Evolutionary conservation across 2,329 filamentous ascomycete genomes (phyloP).

Genomic region (Penicillium sp.): DNA sequence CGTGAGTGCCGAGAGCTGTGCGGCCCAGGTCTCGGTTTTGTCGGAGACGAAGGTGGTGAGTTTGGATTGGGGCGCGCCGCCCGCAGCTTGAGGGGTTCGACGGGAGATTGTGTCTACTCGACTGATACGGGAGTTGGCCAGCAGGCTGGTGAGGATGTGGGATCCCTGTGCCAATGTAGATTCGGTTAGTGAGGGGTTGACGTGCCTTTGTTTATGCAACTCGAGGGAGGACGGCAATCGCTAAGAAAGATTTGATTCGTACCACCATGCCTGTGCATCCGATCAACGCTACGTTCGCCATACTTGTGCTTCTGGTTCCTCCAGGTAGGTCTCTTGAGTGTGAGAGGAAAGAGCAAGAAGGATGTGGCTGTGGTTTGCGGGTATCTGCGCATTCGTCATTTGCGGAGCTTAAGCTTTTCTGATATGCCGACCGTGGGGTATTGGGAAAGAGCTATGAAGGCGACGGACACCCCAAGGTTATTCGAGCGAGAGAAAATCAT

Average conservation of each 20-base stretch:
- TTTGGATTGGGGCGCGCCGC: slow-evolving; percentile 58
- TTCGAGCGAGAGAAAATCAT: too few relatives aligned
- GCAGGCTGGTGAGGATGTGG: slow-evolving; percentile 66
- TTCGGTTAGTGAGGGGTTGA: slow-evolving; percentile 10
- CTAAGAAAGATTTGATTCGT: slow-evolving; percentile 24
- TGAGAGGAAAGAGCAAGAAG: background rate
- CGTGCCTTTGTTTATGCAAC: background rate
- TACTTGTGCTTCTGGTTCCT: slow-evolving; percentile 23
- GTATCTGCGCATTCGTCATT: slow-evolving; percentile 7
- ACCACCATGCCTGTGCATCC: slow-evolving; percentile 54
- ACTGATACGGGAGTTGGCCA: slow-evolving; percentile 40
- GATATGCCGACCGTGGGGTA: background rate
- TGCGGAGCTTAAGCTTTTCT: background rate
- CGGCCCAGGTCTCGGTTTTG: slow-evolving; percentile 70
- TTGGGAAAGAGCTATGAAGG: background rate
- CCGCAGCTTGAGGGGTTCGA: slow-evolving; percentile 39
- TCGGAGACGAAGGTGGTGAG: slow-evolving; percentile 66
- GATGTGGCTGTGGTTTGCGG: background rate
- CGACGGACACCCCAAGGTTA: too few relatives aligned
- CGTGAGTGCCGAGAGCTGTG: slow-evolving; percentile 57
- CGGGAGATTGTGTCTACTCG: slow-evolving; percentile 50
- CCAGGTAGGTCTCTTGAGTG: background rate
- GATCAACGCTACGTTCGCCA: slow-evolving; percentile 49
- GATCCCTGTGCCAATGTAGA: slow-evolving; percentile 59
- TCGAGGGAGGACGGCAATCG: background rate